Evolutionary conservation across 2,329 filamentous ascomycete species (phyloP).

Genomic region (Blastomyces emzantsi): DNA sequence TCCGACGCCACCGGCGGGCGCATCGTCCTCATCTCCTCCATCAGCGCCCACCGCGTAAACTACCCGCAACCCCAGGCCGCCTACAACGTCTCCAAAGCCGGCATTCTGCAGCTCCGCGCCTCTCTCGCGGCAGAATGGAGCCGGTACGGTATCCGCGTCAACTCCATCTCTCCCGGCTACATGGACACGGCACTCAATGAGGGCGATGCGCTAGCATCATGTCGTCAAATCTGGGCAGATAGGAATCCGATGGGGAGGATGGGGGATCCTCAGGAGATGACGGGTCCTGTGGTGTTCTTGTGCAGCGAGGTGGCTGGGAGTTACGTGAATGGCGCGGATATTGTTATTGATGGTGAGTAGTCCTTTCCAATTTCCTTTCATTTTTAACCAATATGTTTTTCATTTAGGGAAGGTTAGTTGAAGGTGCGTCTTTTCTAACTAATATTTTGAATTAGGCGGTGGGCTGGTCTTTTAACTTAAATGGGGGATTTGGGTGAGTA

Average conservation of each 20-base stretch:
- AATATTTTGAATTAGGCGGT: slow-evolving; percentile 2
- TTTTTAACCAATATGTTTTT: too few relatives aligned
- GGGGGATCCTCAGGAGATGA: slow-evolving; percentile 54
- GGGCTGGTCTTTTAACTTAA: slow-evolving; percentile 4
- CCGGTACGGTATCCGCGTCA: slow-evolving; percentile 59
- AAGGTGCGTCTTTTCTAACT: too few relatives aligned
- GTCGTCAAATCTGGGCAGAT: slow-evolving; percentile 48
- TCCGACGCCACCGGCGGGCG: slow-evolving; percentile 45
- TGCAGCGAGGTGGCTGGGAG: slow-evolving; percentile 49
- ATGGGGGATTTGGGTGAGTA: neutral
- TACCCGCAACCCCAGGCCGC: slow-evolving; percentile 62
- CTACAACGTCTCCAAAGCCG: slow-evolving; percentile 66
- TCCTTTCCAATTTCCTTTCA: too few relatives aligned
- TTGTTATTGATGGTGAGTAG: slow-evolving; percentile 53
- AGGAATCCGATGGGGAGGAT: slow-evolving; percentile 58
- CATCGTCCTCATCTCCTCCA: slow-evolving; percentile 59
- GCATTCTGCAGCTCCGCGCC: slow-evolving; percentile 53
- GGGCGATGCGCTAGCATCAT: slow-evolving; percentile 48
- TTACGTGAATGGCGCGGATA: slow-evolving; percentile 61
- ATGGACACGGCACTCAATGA: slow-evolving; percentile 70
- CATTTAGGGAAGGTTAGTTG: too few relatives aligned
- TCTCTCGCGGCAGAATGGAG: slow-evolving; percentile 67
- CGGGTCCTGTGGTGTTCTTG: slow-evolving; percentile 53
- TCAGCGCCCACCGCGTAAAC: slow-evolving; percentile 60
- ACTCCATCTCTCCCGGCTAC: slow-evolving; percentile 63